Evolutionary conservation across 345 rosid species (phyloP), one percentile per base, ranked within the genome.

Genomic region (Eucalyptus cloeziana): DNA sequence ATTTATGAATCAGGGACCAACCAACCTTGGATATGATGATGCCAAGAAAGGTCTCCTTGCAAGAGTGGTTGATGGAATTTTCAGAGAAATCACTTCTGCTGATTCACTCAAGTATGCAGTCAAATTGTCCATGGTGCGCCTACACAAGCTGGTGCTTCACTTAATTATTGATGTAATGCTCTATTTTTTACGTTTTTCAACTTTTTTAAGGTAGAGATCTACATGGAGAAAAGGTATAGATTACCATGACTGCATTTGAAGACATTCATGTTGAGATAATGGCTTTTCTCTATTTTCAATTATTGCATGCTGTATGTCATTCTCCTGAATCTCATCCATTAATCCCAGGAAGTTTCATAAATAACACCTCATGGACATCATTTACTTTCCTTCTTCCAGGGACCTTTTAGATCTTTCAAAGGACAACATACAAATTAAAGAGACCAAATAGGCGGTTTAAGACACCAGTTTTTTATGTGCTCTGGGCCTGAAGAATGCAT

Each of bases 191-290:
- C 45, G 9, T 88, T 79, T 62, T 86, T 24, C 90, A 56, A 86
- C 71, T 88, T 86, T 43, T 92, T 40, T 50, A 51, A 96, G 97
- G 99, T 97, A 10, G 99, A 96, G 92, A 96, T 94, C 91, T 97
- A 97, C 92, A 95, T 96, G 99, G 99, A 96, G 94, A 96, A 94
- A 95, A 96, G 99, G 99, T 94, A 90, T 37, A 52, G 87, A 62
- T 25, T 30, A 47, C 62, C 87, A 40, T 71, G 88, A 21, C 85
- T 58, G n/a, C 5, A 24, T 47, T 49, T 9, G 31, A 60, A 33
- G 80, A n/a, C 80, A 40, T 47, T 67, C 69, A 24, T n/a, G 43
- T 87, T 71, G 81, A 5, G 2, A 37, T 71, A 19, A 71, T 37
- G 45, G 21, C 45, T 71, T 40, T 76, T 76, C 47, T 12, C 43